Percentiles rank a stretch among this genome's conserved stretches.
Evolutionary conservation across 1,284 basidiomycete species (phyloP).

Genomic region (Ceratobasidium sp.): DNA sequence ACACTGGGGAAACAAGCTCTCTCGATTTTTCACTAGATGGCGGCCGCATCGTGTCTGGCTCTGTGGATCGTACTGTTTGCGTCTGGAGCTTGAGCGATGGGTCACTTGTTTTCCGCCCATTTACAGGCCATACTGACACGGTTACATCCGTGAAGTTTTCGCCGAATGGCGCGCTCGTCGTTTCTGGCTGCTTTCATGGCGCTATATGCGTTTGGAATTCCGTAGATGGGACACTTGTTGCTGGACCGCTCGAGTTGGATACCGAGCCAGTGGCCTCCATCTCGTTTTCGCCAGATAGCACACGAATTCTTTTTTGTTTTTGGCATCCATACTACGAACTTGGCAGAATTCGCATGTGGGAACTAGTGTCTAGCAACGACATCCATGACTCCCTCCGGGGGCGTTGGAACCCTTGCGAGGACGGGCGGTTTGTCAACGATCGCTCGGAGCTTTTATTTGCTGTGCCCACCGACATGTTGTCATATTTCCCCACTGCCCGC

Average conservation of each 20-base stretch:
- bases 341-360: neutral
- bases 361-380: neutral
- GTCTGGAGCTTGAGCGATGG: neutral
- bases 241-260: neutral
- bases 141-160: neutral
- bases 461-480: too few species aligned
- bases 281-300: neutral
- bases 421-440: too few species aligned
- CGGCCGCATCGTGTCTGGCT: neutral
- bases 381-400: neutral
- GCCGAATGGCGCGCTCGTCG: neutral
- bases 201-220: neutral
- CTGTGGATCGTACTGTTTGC: neutral
- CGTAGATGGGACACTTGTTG: neutral
- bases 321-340: neutral
- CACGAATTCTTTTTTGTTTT: neutral
- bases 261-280: neutral
- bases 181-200: neutral
- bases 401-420: too few species aligned
- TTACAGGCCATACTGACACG: neutral
- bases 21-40: neutral
- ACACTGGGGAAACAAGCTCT: too few species aligned
- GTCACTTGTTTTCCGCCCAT: neutral
- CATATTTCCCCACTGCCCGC: too few species aligned
- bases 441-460: too few species aligned